Percentiles rank a stretch among this genome's conserved stretches.
phyloP scores from a whole-genome alignment of 1,284 basidiomycete species.

The Ustilago bromivora region DNA sequence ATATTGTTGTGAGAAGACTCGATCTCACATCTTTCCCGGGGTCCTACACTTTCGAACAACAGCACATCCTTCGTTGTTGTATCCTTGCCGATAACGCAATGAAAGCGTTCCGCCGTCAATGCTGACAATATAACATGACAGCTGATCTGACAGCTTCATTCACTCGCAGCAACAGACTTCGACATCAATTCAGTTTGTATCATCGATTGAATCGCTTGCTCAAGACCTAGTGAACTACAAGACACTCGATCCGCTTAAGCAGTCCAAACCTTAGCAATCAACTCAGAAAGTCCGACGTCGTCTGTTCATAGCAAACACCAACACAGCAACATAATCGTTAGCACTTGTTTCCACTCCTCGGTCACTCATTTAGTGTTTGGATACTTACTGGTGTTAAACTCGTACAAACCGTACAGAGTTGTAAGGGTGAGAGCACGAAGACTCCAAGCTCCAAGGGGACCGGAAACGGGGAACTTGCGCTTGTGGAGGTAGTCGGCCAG shows the following conservation, averaged over 20 bases:
- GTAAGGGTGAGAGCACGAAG: slow-evolving; percentile 83
- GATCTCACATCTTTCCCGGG: slow-evolving; percentile 6
- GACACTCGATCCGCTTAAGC: slow-evolving; percentile 71
- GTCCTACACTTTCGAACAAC: not conserved
- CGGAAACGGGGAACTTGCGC: slow-evolving; percentile 87
- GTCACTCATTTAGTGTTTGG: not conserved
- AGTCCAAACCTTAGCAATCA: slow-evolving; percentile 77
- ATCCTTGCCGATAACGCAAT: no score
- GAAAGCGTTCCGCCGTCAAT: no score
- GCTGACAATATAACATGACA: no score
- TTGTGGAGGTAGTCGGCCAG: slow-evolving; percentile 86
- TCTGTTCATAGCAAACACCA: slow-evolving; percentile 29
- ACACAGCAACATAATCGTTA: slow-evolving; percentile 13
- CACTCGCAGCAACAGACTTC: not conserved
- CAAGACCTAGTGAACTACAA: not conserved
- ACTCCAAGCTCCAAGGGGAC: slow-evolving; percentile 79
- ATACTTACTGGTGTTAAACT: slow-evolving; percentile 67
- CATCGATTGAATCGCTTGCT: slow-evolving; percentile 15
- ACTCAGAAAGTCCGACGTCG: slow-evolving; percentile 89
- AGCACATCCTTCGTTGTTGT: not conserved
- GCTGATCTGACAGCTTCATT: not conserved
- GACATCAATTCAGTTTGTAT: not conserved
- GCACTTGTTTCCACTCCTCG: not conserved
- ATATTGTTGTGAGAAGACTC: not conserved
- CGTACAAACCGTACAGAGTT: slow-evolving; percentile 89